Evolutionary conservation across 2,329 filamentous ascomycete species (phyloP).

Genomic region (Aspergillus candidus): DNA sequence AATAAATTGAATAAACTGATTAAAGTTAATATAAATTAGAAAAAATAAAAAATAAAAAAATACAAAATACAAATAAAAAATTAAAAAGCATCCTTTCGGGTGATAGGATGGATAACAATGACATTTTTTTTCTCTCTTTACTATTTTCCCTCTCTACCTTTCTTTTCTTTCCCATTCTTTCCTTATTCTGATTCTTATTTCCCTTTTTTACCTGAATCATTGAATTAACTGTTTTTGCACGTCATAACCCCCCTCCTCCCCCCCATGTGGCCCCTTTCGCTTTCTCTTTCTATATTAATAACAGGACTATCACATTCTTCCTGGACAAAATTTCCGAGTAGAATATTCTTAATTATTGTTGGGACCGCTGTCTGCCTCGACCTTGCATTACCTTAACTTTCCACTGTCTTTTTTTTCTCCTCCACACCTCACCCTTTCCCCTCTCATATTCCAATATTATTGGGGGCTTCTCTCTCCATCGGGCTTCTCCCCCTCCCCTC

Average conservation of each 20-base stretch:
- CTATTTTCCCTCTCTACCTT: background rate
- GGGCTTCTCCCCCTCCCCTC: slow-evolving; percentile 4
- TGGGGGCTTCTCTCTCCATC: slow-evolving; percentile 11
- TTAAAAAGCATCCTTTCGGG: too few species aligned
- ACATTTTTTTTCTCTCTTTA: too few species aligned
- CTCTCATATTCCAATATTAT: slow-evolving; percentile 6
- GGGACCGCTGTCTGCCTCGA: slow-evolving; percentile 1
- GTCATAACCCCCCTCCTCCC: slow-evolving; percentile 9
- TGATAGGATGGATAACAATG: too few species aligned
- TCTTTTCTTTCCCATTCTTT: slow-evolving; percentile 2
- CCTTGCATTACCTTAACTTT: slow-evolving; percentile 2
- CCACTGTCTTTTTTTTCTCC: background rate
- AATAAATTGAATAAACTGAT: too few species aligned
- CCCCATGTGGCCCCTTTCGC: slow-evolving; percentile 16
- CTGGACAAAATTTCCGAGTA: slow-evolving; percentile 11
- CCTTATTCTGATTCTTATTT: background rate
- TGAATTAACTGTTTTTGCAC: slow-evolving; percentile 9
- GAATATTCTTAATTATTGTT: slow-evolving; percentile 3
- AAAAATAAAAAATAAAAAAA: too few species aligned
- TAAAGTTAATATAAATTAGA: too few species aligned
- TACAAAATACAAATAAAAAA: too few species aligned
- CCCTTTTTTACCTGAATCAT: background rate
- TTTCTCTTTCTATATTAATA: slow-evolving; percentile 11
- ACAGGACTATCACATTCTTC: slow-evolving; percentile 10
- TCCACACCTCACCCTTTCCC: background rate